These are phyloP conservation scores for Acanthochlamys bracteata DNA, from an alignment of 106 monocot genomes.

Conservation along the genomic window DNA sequence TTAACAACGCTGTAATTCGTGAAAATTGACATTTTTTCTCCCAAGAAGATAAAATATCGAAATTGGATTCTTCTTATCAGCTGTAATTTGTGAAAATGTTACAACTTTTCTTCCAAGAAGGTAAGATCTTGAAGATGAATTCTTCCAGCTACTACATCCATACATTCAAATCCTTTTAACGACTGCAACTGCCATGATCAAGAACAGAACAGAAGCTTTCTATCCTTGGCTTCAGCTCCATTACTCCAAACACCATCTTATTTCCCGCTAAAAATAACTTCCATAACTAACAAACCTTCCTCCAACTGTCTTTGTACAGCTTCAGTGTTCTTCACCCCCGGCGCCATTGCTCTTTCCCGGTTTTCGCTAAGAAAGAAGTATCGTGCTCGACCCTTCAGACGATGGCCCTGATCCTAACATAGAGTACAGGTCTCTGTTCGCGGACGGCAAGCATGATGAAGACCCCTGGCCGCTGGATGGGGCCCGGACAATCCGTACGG, in stretches of 20 bases:
- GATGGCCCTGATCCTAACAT: slow-evolving; percentile 58
- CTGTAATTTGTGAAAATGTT: too few relatives aligned
- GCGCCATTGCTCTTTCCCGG: not conserved
- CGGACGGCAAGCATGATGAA: slow-evolving; percentile 81
- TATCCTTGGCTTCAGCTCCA: slow-evolving; percentile 1
- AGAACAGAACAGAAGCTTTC: not conserved
- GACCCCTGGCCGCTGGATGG: slow-evolving; percentile 63
- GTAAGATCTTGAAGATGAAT: too few relatives aligned
- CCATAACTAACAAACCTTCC: too few relatives aligned
- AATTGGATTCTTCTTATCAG: too few relatives aligned
- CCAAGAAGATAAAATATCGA: too few relatives aligned
- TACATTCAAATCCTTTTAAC: too few relatives aligned
- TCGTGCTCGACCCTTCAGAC: slow-evolving; percentile 91
- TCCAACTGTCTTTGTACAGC: too few relatives aligned
- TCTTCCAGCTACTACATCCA: too few relatives aligned
- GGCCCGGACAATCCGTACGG: slow-evolving; percentile 76
- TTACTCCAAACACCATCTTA: not conserved
- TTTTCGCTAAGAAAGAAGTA: slow-evolving; percentile 63
- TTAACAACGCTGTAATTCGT: too few relatives aligned
- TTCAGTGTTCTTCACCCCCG: not conserved
- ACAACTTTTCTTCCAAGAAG: too few relatives aligned
- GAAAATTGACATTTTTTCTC: too few relatives aligned
- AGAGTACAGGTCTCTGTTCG: slow-evolving; percentile 54
- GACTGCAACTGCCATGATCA: too few relatives aligned
- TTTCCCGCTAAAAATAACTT: not conserved